Evolutionary conservation across 371 early-diverging fungal genomes (phyloP), one percentile per base, ranked within the genome.

Genomic region (Parasitella parasitica): DNA sequence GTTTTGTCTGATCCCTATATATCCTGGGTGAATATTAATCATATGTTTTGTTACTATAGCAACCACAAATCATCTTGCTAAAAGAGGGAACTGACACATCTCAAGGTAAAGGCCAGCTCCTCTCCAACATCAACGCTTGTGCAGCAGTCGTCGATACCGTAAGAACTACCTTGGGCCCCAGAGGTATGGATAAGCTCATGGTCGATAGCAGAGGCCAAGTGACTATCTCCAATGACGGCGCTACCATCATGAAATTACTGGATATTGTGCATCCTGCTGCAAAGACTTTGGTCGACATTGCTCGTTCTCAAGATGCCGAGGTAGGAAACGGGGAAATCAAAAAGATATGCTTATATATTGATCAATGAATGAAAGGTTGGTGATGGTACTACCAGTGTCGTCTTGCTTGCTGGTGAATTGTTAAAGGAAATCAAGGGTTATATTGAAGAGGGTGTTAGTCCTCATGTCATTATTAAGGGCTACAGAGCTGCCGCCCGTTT

Each of bases 171-270:
- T 88, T 99, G 35, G 99, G 99, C 35, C 99, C 99, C 38, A 89
- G 98, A 66, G 99, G 99, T 58, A 96, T 98, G 96, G 99, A 99
- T 80, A 99, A 99, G 83, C 84, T 99, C 54, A 99, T 99, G 74
- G 97, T 99, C 34, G 95, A 96, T 70, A 83, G 82, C 51, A 89
- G 92, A 74, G 94, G 94, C 48, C 83, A 92, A 54, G 96, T 97
- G 32, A 95, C 99, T 13, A 98, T 99, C 69, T 99, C 99, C 26
- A 99, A 99, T 82, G 99, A 99, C 81, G 99, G 99, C 63, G 99
- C 99, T 18, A 99, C 99, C 37, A 99, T 99, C 71, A 86, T 99
- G 89, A 94, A 95, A 77, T 85, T 97, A 51, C 86, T 99, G 63
- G 98, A 99, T 73, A 95, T 99, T 67, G 96, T 96, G 39, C 99